A percentile compares a stretch with the other conserved stretches of the same genome.
phyloP scores from a whole-genome alignment of 2,329 filamentous ascomycete genomes.

The Pseudophaeomoniella oleicola region DNA sequence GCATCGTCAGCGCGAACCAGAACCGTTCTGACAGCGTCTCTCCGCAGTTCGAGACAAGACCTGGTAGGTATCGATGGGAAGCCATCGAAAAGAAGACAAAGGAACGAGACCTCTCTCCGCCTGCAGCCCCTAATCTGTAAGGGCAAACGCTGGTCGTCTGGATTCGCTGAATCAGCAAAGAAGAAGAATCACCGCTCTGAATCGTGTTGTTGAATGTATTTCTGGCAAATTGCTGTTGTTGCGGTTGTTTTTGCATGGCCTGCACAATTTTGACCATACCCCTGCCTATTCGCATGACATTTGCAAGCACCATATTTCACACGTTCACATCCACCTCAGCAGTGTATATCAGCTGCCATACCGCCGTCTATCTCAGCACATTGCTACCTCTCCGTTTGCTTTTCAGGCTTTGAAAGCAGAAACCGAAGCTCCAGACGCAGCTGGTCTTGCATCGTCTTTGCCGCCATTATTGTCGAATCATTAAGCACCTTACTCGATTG shows the following conservation, averaged over 20 bases:
- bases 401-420: neutral
- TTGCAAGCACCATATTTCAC: neutral
- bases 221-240: no score
- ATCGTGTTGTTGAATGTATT: no score
- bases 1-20: slow-evolving; percentile 64
- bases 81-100: slow-evolving; percentile 26
- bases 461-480: neutral
- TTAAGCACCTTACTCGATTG: neutral
- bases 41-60: slow-evolving; percentile 77
- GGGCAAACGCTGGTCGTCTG: no score
- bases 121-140: neutral
- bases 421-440: neutral
- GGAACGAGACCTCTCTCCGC: neutral
- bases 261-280: neutral
- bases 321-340: neutral
- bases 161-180: no score
- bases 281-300: neutral
- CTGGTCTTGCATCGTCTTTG: neutral
- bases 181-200: no score
- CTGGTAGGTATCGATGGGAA: slow-evolving; percentile 65
- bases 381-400: neutral
- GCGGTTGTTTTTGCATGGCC: neutral
- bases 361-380: neutral
- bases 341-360: neutral
- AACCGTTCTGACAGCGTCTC: slow-evolving; percentile 59